Percentiles rank a stretch among this genome's conserved stretches.
Conservation (phyloP, 225 moss, liverwort and hornwort genomes). For the Lunularia cruciata region DNA sequence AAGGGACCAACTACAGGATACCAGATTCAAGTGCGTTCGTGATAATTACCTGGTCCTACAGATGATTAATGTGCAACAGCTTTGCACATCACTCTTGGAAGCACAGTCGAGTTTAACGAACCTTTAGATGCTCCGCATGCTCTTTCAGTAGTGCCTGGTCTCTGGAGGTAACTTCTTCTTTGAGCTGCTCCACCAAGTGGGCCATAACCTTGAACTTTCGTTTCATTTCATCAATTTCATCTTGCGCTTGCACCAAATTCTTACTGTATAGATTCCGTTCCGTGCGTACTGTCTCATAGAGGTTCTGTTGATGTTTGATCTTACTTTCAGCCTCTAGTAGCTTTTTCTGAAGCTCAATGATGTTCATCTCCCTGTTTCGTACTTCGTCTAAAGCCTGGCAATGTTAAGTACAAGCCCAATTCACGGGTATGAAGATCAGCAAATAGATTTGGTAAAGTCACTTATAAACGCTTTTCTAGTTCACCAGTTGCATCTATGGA, state of each 20-base stretch:
- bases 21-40: too few relatives aligned
- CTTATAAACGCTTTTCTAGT: too few relatives aligned
- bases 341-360: slow-evolving; percentile 60
- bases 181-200: slow-evolving; percentile 59
- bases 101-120: not conserved
- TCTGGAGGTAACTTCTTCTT: slow-evolving; percentile 60
- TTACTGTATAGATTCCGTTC: slow-evolving; percentile 67
- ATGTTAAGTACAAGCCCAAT: not conserved
- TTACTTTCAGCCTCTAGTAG: slow-evolving; percentile 48
- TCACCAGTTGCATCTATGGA: too few relatives aligned
- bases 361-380: slow-evolving; percentile 50
- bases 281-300: slow-evolving; percentile 57
- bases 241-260: slow-evolving; percentile 60
- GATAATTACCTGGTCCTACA: too few relatives aligned
- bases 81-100: too few relatives aligned
- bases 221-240: slow-evolving; percentile 73
- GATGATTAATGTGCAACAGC: too few relatives aligned
- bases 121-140: slow-evolving; percentile 56
- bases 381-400: slow-evolving; percentile 59
- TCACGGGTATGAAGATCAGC: not conserved
- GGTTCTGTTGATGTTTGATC: slow-evolving; percentile 67
- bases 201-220: slow-evolving; percentile 77
- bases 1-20: too few relatives aligned
- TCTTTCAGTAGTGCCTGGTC: slow-evolving; percentile 63
- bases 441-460: too few relatives aligned